Conservation (phyloP, 2,329 filamentous ascomycete species). For the Trichoderma oligosporum region DNA sequence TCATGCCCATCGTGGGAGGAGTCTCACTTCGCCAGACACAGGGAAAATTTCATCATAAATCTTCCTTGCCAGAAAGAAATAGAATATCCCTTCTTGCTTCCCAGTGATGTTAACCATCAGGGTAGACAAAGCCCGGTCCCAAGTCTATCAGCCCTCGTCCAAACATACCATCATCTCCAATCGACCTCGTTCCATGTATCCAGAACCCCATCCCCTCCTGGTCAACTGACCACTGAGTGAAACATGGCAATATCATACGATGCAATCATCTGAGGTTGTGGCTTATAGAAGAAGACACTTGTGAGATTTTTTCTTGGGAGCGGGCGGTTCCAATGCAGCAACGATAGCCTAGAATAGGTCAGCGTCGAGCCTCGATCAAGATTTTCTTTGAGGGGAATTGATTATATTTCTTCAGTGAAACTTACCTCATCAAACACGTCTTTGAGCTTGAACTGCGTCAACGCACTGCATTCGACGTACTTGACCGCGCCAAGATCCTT, state of each 20-base stretch:
- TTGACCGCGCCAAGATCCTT: slow-evolving; percentile 97
- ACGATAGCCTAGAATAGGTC: slow-evolving; percentile 71
- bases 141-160: slow-evolving; percentile 14
- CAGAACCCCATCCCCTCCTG: slow-evolving; percentile 19
- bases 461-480: slow-evolving; percentile 96
- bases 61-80: slow-evolving; percentile 1
- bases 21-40: neutral
- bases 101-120: slow-evolving; percentile 10
- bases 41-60: neutral
- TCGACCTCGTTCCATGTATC: slow-evolving; percentile 16
- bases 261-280: slow-evolving; percentile 8
- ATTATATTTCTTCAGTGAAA: neutral
- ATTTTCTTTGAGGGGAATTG: neutral
- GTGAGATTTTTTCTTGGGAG: slow-evolving; percentile 71
- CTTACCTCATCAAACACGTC: slow-evolving; percentile 98
- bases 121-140: slow-evolving; percentile 4
- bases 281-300: slow-evolving; percentile 66
- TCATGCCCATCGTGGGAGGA: slow-evolving; percentile 2
- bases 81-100: neutral
- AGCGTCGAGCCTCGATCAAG: neutral
- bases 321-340: slow-evolving; percentile 83
- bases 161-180: slow-evolving; percentile 12
- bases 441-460: slow-evolving; percentile 98
- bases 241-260: slow-evolving; percentile 18
- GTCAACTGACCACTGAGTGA: slow-evolving; percentile 14